Evolutionary conservation across 1,139 yeast species (phyloP), one percentile per base, ranked within the genome.

Genomic region (Debaryomyces sp.): DNA sequence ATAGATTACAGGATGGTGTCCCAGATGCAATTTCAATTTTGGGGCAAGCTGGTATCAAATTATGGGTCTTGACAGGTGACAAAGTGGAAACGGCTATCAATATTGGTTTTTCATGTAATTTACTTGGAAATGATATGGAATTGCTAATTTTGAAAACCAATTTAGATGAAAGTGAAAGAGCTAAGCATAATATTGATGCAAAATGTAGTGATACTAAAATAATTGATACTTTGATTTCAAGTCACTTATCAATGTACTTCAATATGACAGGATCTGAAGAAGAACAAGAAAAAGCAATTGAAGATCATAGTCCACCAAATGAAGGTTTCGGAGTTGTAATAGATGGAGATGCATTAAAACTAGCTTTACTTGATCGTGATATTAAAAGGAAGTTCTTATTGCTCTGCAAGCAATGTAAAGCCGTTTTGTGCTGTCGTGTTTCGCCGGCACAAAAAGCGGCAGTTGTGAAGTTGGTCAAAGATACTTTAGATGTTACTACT

Each of bases 381-480:
- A 63, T 70, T 46, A 79, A 77, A 59, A 74, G 85, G 53, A 89
- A 89, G 67, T 91, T 94, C 66, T 73, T 94, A 55, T 71, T 94
- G 45, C 75, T 94, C 47, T 91, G 98, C 71, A 94, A 94, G 66
- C 94, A 90, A 62, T 94, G 98, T 77, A 87, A 86, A 59, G 89
- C 97, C 8, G 98, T 94, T 8, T 85, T 90, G 39, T 94, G 99
- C 68, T 94, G 99, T 69, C 85, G 99, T 65, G 99, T 94, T 4
- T 92, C 98, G 1, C 99, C 99, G 1, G 77, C 95, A 50, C 99
- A 95, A 64, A 95, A 95, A 66, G 99, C 99, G 0, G 77, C 92
- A 40, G 99, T 95, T 39, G 99, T 95, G 26, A 90, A 89, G 62
- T 80, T 95, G 72, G 98, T 94, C 32, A 87, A 87, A 59, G 86